Conservation (phyloP, 176 grass and related monocot species). For the Oryza punctata region DNA sequence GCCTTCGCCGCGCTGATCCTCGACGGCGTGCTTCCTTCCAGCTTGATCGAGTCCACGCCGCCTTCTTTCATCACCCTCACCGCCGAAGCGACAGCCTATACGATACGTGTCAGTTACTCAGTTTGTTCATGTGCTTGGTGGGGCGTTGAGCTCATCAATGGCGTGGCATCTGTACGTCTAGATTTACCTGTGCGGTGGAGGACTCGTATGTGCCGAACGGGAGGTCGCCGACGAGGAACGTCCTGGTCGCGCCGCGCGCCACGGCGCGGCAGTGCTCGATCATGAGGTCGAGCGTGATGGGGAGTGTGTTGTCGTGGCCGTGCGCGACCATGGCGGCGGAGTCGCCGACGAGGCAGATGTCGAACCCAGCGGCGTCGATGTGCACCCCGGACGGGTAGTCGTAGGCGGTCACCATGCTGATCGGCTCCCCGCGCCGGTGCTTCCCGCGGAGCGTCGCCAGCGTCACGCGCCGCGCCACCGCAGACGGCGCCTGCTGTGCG, state of each 20-base stretch:
- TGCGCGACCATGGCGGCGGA: constrained; percentile 99
- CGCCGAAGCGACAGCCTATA: constrained; percentile 70
- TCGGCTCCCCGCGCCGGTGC: constrained; percentile 72
- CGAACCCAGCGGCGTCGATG: constrained; percentile 81
- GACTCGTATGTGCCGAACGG: constrained; percentile 86
- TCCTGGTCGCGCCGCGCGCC: constrained; percentile 60
- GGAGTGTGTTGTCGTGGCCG: constrained; percentile 92
- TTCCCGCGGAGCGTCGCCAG: constrained; percentile 70
- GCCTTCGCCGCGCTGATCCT: constrained; percentile 84
- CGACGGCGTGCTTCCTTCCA: constrained; percentile 78
- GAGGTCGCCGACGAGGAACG: constrained; percentile 87
- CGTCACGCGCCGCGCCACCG: constrained; percentile 61
- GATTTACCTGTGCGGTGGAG: constrained; percentile 60
- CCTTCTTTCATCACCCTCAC: constrained; percentile 89
- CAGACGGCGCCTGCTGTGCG: constrained; percentile 29
- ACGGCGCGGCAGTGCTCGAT: constrained; percentile 88
- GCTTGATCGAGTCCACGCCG: constrained; percentile 86
- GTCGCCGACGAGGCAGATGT: constrained; percentile 92
- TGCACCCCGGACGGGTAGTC: constrained; percentile 94
- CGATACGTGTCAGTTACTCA: too few species aligned
- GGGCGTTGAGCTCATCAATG: neutral
- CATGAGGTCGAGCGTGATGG: constrained; percentile 80
- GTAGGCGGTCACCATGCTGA: constrained; percentile 95
- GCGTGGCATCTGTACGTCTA: too few species aligned
- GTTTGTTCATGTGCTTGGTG: neutral